Conservation (phyloP, 495 filamentous ascomycete genomes). For the Penicillium verhagenii region DNA sequence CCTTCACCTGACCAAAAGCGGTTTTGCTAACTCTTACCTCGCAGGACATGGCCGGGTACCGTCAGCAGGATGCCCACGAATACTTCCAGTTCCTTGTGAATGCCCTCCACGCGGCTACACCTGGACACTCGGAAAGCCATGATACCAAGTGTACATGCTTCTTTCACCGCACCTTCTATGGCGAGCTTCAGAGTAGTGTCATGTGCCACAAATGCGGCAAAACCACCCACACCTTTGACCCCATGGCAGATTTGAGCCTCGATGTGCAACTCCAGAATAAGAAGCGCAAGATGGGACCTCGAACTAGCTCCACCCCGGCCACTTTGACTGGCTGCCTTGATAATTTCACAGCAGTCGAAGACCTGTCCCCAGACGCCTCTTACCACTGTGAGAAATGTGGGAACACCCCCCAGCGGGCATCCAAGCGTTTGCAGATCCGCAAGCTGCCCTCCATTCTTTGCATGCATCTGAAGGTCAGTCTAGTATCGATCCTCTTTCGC, state of each 20-base stretch:
- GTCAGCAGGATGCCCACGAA: conserved; percentile 93
- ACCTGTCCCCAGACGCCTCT: conserved; percentile 64
- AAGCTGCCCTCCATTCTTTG: conserved; percentile 81
- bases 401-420: conserved; percentile 65
- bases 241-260: conserved; percentile 82
- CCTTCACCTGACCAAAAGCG: not conserved
- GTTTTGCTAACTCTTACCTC: conserved; percentile 38
- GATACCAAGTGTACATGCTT: conserved; percentile 75
- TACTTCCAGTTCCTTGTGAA: conserved; percentile 92
- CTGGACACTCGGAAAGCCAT: conserved; percentile 46
- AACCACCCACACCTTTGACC: conserved; percentile 74
- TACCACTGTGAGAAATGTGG: conserved; percentile 79
- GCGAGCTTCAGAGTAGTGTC: conserved; percentile 79
- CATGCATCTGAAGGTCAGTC: conserved; percentile 81
- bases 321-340: conserved; percentile 76
- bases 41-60: conserved; percentile 83
- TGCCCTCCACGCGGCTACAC: conserved; percentile 62
- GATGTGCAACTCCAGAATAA: conserved; percentile 63
- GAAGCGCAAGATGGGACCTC: conserved; percentile 48
- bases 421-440: conserved; percentile 76
- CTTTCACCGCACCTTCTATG: conserved; percentile 86
- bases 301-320: conserved; percentile 40
- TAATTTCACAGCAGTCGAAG: conserved; percentile 71
- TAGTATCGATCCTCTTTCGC: not conserved
- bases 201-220: conserved; percentile 82